phyloP scores from a whole-genome alignment of 768 basidiomycete species.

The Phanerodontia chrysosporium region DNA sequence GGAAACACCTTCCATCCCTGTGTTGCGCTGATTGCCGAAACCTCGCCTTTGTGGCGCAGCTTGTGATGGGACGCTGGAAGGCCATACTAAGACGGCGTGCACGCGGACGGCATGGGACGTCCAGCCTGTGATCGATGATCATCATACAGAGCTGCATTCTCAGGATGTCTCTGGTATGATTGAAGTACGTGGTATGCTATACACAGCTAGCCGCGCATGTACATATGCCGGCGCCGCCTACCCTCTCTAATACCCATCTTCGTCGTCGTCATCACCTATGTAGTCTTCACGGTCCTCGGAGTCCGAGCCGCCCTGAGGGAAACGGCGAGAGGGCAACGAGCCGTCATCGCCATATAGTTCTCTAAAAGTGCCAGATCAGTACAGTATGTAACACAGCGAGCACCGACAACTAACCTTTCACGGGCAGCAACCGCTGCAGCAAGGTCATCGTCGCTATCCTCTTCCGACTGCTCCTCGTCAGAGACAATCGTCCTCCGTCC shows the following conservation, averaged over 20 bases:
- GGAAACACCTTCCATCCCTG: neutral
- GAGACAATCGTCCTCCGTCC: constrained; percentile 5
- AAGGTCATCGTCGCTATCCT: constrained; percentile 12
- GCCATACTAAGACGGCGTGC: too few relatives aligned
- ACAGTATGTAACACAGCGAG: neutral
- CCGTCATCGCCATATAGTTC: constrained; percentile 27
- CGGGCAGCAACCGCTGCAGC: constrained; percentile 21
- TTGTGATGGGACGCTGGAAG: neutral
- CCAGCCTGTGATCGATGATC: too few relatives aligned
- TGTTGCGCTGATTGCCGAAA: neutral
- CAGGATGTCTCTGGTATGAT: too few relatives aligned
- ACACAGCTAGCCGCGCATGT: neutral
- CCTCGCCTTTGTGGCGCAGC: neutral
- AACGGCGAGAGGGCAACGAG: constrained; percentile 15
- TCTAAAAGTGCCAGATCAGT: constrained; percentile 4
- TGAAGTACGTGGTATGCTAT: neutral
- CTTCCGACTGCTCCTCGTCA: constrained; percentile 11
- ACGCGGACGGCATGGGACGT: too few relatives aligned
- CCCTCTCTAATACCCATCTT: neutral
- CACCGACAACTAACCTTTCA: constrained; percentile 17
- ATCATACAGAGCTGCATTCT: too few relatives aligned
- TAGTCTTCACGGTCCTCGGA: constrained; percentile 1
- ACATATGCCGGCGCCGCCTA: too few relatives aligned
- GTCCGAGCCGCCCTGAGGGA: neutral
- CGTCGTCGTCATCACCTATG: neutral